A percentile compares a stretch with the other conserved stretches of the same genome.
Evolutionary conservation across 179 eudicot genomes (phyloP).

Genomic region (Vitellaria paradoxa): DNA sequence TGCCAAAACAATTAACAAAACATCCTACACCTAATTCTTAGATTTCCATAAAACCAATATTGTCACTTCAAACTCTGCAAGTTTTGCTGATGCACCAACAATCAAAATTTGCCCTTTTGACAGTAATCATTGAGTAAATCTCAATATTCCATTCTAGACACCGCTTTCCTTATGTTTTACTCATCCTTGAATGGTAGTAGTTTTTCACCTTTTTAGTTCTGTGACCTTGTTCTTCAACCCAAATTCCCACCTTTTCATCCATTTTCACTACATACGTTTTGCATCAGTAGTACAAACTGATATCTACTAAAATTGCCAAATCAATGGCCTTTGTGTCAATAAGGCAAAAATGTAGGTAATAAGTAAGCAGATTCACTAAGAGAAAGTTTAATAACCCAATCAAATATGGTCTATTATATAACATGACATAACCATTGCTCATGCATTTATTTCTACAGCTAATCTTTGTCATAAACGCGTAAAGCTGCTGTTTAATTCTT

Average conservation of each 20-base stretch:
- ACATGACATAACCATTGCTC: background rate
- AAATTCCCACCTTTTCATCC: background rate
- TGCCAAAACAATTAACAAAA: slow-evolving; percentile 3
- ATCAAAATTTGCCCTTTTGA: background rate
- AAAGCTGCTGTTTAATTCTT: slow-evolving; percentile 6
- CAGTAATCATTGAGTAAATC: background rate
- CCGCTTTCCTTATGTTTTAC: background rate
- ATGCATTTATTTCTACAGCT: background rate
- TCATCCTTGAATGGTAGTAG: background rate
- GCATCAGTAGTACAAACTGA: background rate
- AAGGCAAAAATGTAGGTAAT: background rate
- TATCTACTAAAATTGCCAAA: background rate
- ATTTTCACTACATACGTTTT: background rate
- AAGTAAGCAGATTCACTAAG: slow-evolving; percentile 1
- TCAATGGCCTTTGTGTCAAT: background rate
- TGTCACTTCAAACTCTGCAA: background rate
- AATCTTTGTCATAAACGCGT: background rate
- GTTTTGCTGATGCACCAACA: background rate
- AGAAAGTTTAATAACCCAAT: background rate
- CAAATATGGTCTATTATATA: background rate
- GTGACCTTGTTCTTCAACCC: background rate
- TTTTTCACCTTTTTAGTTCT: slow-evolving; percentile 1
- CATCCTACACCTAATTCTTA: background rate
- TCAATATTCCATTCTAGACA: background rate
- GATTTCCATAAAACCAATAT: slow-evolving; percentile 3